These are phyloP conservation scores for Gossypium schwendimanii DNA, from an alignment of 441 rosid species.

Conservation along the genomic window DNA sequence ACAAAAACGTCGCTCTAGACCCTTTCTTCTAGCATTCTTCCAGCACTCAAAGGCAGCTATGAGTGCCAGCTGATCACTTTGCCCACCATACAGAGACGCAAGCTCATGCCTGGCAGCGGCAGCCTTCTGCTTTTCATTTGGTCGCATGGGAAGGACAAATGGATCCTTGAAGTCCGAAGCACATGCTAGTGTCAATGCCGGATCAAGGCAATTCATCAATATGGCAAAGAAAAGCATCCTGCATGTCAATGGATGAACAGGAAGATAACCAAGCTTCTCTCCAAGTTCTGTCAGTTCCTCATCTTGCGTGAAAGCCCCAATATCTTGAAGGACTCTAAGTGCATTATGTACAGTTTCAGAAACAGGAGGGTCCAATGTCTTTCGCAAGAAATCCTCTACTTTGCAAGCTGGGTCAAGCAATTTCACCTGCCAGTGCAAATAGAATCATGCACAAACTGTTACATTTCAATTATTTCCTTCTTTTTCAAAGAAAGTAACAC, in stretches of 20 bases:
- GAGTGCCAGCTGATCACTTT: constrained; percentile 87
- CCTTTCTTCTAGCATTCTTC: constrained; percentile 66
- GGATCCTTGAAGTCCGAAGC: constrained; percentile 89
- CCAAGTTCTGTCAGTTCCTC: constrained; percentile 88
- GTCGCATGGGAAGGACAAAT: constrained; percentile 72
- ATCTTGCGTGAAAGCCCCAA: constrained; percentile 74
- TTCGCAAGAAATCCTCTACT: constrained; percentile 63
- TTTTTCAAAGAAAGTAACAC: constrained; percentile 3
- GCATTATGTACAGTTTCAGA: constrained; percentile 69
- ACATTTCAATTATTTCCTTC: constrained; percentile 2
- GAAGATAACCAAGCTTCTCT: constrained; percentile 75
- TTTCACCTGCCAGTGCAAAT: constrained; percentile 58
- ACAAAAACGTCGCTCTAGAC: constrained; percentile 57
- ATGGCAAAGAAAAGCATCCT: constrained; percentile 92
- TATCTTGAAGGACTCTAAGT: constrained; percentile 64
- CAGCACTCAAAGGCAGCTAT: constrained; percentile 90
- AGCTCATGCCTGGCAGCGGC: constrained; percentile 66
- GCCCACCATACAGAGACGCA: constrained; percentile 75
- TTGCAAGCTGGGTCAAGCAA: constrained; percentile 69
- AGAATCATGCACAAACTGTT: constrained; percentile 14
- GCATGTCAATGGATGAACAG: constrained; percentile 91
- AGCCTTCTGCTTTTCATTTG: constrained; percentile 68
- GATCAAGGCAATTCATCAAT: constrained; percentile 88
- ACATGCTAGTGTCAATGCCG: constrained; percentile 92
- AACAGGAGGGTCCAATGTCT: constrained; percentile 89